Evolutionary conservation across 305 asterid species (phyloP).

Genomic region (Plantago rigida): DNA sequence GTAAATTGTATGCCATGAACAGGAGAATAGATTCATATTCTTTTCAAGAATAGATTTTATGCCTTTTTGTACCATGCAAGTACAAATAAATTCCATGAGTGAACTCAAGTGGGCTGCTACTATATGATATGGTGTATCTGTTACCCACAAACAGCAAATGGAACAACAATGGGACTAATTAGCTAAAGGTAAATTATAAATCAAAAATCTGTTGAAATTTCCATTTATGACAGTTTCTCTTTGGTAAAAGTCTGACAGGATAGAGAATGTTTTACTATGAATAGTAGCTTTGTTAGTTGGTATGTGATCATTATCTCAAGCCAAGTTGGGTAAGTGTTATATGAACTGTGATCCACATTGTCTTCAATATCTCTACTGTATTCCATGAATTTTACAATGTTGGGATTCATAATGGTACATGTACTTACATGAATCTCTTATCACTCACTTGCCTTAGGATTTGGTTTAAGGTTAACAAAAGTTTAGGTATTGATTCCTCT

Average conservation of each 20-base stretch:
- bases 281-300: slow-evolving; percentile 26
- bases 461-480: slow-evolving; percentile 2
- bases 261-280: slow-evolving; percentile 26
- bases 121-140: slow-evolving; percentile 24
- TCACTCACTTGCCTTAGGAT: not conserved
- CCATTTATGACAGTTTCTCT: slow-evolving; percentile 22
- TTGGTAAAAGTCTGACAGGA: slow-evolving; percentile 23
- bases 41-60: slow-evolving; percentile 15
- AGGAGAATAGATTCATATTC: slow-evolving; percentile 31
- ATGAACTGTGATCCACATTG: slow-evolving; percentile 36
- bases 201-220: slow-evolving; percentile 12
- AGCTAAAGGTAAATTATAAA: slow-evolving; percentile 4
- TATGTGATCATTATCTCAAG: slow-evolving; percentile 24
- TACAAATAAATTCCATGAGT: slow-evolving; percentile 24
- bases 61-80: slow-evolving; percentile 32
- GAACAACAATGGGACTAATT: not conserved
- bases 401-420: not conserved
- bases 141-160: slow-evolving; percentile 27
- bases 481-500: not conserved
- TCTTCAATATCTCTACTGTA: slow-evolving; percentile 19
- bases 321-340: slow-evolving; percentile 28
- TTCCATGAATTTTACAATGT: slow-evolving; percentile 17
- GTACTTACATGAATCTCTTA: not conserved
- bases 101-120: slow-evolving; percentile 27
- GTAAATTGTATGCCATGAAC: slow-evolving; percentile 24